Percentiles rank a stretch among this genome's conserved stretches.
These are phyloP conservation scores for Styphnolobium japonicum DNA, from an alignment of 306 rosid species.

Conservation along the genomic window DNA sequence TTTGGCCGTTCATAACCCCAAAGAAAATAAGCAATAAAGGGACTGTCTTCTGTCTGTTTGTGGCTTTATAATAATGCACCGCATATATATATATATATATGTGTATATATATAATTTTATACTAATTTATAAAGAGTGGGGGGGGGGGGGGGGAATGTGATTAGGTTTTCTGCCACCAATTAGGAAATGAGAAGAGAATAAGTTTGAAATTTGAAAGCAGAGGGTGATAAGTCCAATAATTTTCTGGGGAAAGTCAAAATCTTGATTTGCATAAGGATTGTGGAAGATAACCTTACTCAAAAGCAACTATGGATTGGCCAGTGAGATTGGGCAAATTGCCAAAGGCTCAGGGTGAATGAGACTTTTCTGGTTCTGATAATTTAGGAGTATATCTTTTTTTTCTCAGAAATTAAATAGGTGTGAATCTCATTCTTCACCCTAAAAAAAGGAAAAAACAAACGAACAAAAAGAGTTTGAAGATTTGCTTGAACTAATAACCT, in stretches of 20 bases:
- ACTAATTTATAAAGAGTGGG: too few relatives aligned
- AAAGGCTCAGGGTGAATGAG: not conserved
- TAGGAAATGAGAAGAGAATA: not conserved
- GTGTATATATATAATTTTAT: too few relatives aligned
- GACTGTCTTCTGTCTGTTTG: not conserved
- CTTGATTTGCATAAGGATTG: not conserved
- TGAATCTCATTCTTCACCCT: not conserved
- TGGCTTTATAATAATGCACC: not conserved
- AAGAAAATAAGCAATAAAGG: not conserved
- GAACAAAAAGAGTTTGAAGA: not conserved
- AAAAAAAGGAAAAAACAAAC: not conserved
- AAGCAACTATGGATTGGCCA: not conserved
- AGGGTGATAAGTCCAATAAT: not conserved
- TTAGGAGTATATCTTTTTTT: not conserved
- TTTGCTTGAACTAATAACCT: not conserved
- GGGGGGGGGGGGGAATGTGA: too few relatives aligned
- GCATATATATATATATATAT: too few relatives aligned
- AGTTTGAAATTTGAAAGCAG: not conserved
- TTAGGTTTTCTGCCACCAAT: constrained; percentile 1
- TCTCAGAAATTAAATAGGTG: too few relatives aligned
- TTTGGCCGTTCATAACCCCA: not conserved
- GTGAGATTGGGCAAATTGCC: not conserved
- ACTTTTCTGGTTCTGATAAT: not conserved
- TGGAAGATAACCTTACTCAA: not conserved
- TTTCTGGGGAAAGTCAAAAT: constrained; percentile 4